These are phyloP conservation scores for Cenchrus fungigraminus DNA, from an alignment of 176 grass and related monocot genomes.

Conservation along the genomic window DNA sequence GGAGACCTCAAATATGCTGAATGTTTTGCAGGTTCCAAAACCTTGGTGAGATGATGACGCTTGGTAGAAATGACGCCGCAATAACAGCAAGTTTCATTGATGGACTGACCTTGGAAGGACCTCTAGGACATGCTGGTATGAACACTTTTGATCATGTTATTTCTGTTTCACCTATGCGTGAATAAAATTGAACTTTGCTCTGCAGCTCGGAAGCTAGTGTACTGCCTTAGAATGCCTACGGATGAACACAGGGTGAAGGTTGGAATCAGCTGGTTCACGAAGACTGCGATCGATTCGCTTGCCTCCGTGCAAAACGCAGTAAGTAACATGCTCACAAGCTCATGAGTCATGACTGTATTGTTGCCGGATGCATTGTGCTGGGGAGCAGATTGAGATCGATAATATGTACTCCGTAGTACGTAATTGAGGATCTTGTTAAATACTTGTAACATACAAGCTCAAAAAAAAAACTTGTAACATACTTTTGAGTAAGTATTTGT, in stretches of 20 bases:
- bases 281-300: slow-evolving; percentile 69
- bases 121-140: slow-evolving; percentile 88
- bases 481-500: slow-evolving; percentile 4
- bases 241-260: slow-evolving; percentile 91
- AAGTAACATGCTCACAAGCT: slow-evolving; percentile 54
- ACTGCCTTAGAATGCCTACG: slow-evolving; percentile 90
- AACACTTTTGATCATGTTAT: neutral
- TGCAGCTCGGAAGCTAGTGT: slow-evolving; percentile 90
- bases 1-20: slow-evolving; percentile 2
- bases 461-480: neutral
- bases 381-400: neutral
- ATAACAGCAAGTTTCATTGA: slow-evolving; percentile 88
- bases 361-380: neutral
- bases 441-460: neutral
- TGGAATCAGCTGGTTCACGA: slow-evolving; percentile 89
- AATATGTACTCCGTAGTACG: neutral
- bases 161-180: neutral
- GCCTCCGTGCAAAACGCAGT: slow-evolving; percentile 75
- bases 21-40: slow-evolving; percentile 80
- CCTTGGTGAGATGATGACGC: slow-evolving; percentile 98
- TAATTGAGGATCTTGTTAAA: neutral
- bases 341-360: slow-evolving; percentile 22
- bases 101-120: slow-evolving; percentile 90
- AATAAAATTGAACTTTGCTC: neutral
- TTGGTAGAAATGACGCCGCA: slow-evolving; percentile 77